These are phyloP conservation scores for Tetradesmus lagerheimii DNA, from an alignment of 139 green algal species.

Conservation along the genomic window DNA sequence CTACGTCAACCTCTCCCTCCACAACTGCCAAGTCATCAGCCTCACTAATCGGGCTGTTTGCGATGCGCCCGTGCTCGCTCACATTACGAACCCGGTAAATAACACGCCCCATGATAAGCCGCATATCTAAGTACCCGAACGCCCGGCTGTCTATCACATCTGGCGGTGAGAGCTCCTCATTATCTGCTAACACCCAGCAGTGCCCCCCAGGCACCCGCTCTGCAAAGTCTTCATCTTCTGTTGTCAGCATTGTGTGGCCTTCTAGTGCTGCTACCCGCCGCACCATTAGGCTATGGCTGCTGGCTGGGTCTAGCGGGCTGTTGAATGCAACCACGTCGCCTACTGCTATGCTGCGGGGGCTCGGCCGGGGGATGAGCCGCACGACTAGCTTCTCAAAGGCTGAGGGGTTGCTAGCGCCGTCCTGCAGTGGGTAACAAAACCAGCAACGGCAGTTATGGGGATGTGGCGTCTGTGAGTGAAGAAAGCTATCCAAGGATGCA, in stretches of 20 bases:
- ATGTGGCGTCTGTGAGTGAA: too few relatives aligned
- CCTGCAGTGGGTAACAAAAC: conserved; percentile 7
- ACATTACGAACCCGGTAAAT: conserved; percentile 31
- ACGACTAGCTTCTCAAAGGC: conserved; percentile 76
- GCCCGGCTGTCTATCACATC: conserved; percentile 73
- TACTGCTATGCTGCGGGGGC: conserved; percentile 52
- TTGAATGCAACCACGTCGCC: conserved; percentile 78
- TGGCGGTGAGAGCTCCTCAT: conserved; percentile 64
- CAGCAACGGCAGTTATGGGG: background rate
- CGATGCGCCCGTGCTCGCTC: conserved; percentile 19
- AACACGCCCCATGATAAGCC: conserved; percentile 62
- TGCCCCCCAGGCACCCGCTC: conserved; percentile 68
- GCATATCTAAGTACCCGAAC: conserved; percentile 71
- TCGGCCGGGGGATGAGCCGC: conserved; percentile 67
- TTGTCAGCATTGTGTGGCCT: conserved; percentile 77
- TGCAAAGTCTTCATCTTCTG: conserved; percentile 37
- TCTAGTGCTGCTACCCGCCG: conserved; percentile 81
- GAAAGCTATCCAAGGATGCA: too few relatives aligned
- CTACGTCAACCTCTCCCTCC: conserved; percentile 50
- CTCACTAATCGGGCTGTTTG: conserved; percentile 17
- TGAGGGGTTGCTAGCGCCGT: conserved; percentile 46
- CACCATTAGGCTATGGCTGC: conserved; percentile 63
- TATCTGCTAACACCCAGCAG: conserved; percentile 92
- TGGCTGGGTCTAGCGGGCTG: conserved; percentile 39
- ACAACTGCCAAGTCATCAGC: conserved; percentile 41